Evolutionary conservation across 495 filamentous ascomycete species (phyloP).

Genomic region (Penicillium steckii): DNA sequence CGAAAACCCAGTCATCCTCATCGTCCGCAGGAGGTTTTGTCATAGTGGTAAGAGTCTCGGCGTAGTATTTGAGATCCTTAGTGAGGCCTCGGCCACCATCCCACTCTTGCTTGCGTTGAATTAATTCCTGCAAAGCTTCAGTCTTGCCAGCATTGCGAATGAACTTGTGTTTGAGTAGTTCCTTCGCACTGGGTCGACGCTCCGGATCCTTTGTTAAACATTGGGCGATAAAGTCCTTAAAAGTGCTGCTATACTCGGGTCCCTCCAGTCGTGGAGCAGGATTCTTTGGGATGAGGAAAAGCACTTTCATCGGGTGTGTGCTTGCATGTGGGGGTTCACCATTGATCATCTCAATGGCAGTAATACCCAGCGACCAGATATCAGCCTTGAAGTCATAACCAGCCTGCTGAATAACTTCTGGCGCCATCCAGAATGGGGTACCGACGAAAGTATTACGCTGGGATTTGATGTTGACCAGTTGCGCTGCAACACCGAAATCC

Average conservation of each 20-base stretch:
- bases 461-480: slow-evolving; percentile 96
- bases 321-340: slow-evolving; percentile 91
- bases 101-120: slow-evolving; percentile 78
- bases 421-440: slow-evolving; percentile 99
- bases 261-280: slow-evolving; percentile 84
- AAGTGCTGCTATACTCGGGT: slow-evolving; percentile 76
- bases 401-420: slow-evolving; percentile 94
- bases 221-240: slow-evolving; percentile 88
- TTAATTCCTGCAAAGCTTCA: slow-evolving; percentile 80
- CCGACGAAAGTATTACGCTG: slow-evolving; percentile 99
- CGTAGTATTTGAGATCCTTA: slow-evolving; percentile 75
- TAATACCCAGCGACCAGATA: slow-evolving; percentile 97
- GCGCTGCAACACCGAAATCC: slow-evolving; percentile 96
- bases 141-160: slow-evolving; percentile 82
- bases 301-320: slow-evolving; percentile 95
- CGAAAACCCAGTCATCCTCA: slow-evolving; percentile 95
- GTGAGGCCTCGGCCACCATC: slow-evolving; percentile 62
- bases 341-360: slow-evolving; percentile 88
- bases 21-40: slow-evolving; percentile 53
- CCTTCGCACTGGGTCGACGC: slow-evolving; percentile 77
- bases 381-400: slow-evolving; percentile 98
- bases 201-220: slow-evolving; percentile 92
- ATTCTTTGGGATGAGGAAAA: slow-evolving; percentile 96
- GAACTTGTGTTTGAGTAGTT: slow-evolving; percentile 88
- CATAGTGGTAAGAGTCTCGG: slow-evolving; percentile 80